Evolutionary conservation across 139 green algal species (phyloP), one percentile per base, ranked within the genome.

Genomic region (Micromonas commoda): DNA sequence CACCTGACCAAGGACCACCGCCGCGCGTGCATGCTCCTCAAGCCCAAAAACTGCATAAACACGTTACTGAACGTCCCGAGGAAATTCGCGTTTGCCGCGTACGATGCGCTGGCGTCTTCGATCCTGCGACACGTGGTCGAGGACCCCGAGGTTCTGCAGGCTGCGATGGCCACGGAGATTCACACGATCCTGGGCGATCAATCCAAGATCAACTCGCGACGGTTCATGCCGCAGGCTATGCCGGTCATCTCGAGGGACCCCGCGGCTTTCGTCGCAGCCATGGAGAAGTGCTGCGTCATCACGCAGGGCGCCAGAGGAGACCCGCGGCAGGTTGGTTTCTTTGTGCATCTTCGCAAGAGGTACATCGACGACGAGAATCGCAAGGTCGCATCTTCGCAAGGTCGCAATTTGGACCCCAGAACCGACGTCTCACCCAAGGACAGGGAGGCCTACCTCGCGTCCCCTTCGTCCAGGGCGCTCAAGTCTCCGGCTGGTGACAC

Each of bases 141-240:
- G 81, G 94, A 98, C 80, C 86, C 87, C 0, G 74, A 78, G 37
- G 96, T 92, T 6, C 86, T 98, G 78, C 89, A 93, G 79, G 64
- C 80, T 0, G 92, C 89, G 67, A 97, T 98, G 94, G 94, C 97
- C 82, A 75, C 85, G 0, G 93, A 97, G 82, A 91, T 98, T 37
- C 83, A 86, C 21, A 87, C 83, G n/a, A n/a, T n/a, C n/a, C n/a
- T n/a, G n/a, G n/a, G n/a, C n/a, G n/a, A n/a, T n/a, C n/a, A n/a
- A n/a, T n/a, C n/a, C n/a, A n/a, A n/a, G n/a, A n/a, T n/a, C n/a
- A n/a, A n/a, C n/a, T n/a, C n/a, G n/a, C n/a, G n/a, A n/a, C n/a
- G n/a, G n/a, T n/a, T n/a, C n/a, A n/a, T 96, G 63, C 73, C 78
- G 9, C 67, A 33, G 26, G 74, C 91, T 64, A 76, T 80, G 0